Evolutionary conservation across 371 early-diverging fungal genomes (phyloP).

Genomic region (Mucor saturninus): DNA sequence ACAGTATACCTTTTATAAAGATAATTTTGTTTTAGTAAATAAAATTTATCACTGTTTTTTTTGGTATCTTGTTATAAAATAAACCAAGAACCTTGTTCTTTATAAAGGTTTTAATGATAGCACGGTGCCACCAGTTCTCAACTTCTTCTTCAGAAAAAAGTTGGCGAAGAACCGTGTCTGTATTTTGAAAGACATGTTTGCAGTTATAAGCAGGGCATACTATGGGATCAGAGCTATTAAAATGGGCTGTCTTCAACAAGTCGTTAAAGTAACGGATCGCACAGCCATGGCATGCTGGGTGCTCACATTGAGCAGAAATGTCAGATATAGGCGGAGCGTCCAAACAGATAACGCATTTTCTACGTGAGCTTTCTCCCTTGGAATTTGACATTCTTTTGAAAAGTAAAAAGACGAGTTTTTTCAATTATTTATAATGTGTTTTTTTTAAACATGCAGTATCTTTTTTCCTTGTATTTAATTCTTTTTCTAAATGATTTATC

Average conservation of each 20-base stretch:
- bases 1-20: constrained; percentile 16
- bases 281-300: constrained; percentile 14
- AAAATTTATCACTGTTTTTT: constrained; percentile 5
- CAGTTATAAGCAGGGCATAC: constrained; percentile 17
- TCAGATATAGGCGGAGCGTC: not conserved
- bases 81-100: constrained; percentile 18
- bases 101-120: constrained; percentile 6
- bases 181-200: not conserved
- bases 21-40: not conserved
- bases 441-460: too few species aligned
- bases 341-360: not conserved
- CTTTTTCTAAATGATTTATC: too few species aligned
- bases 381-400: too few species aligned
- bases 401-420: too few species aligned
- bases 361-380: not conserved
- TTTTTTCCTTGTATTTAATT: too few species aligned
- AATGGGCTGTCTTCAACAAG: not conserved
- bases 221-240: constrained; percentile 4
- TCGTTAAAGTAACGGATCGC: constrained; percentile 6
- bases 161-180: not conserved
- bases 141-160: not conserved
- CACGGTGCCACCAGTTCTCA: constrained; percentile 19
- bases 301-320: constrained; percentile 1
- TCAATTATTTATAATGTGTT: too few species aligned
- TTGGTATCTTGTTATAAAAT: constrained; percentile 1